Conservation (phyloP, 768 basidiomycete species). For the Lentinula detonsa region DNA sequence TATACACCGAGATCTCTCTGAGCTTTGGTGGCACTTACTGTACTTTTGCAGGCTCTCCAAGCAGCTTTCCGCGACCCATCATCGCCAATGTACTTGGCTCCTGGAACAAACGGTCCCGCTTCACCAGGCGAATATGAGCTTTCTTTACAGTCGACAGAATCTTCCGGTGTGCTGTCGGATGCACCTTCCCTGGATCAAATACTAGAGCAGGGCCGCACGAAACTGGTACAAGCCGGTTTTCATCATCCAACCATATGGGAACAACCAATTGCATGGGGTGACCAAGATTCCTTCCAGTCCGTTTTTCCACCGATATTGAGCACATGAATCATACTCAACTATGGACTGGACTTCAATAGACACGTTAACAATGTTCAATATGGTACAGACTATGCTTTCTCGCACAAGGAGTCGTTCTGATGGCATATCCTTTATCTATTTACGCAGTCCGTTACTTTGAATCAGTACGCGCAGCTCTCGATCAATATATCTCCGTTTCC, state of each 20-base stretch:
- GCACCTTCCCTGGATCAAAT: not conserved
- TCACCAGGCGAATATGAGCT: constrained; percentile 42
- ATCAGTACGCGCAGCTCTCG: constrained; percentile 36
- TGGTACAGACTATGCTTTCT: constrained; percentile 30
- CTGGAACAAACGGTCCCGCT: constrained; percentile 52
- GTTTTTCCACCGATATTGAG: constrained; percentile 17
- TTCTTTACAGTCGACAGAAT: constrained; percentile 8
- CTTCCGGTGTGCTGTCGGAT: not conserved
- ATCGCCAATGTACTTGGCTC: constrained; percentile 61
- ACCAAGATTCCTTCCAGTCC: constrained; percentile 74
- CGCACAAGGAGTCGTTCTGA: not conserved
- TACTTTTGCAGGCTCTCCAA: constrained; percentile 46
- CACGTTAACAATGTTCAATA: constrained; percentile 79
- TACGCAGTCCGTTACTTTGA: constrained; percentile 63
- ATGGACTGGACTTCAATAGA: constrained; percentile 27
- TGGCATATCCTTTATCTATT: not conserved
- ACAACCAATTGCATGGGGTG: constrained; percentile 74
- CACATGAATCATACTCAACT: not conserved
- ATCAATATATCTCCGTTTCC: not conserved
- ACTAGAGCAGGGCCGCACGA: constrained; percentile 31
- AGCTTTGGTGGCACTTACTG: too few species aligned
- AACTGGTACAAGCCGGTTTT: constrained; percentile 43
- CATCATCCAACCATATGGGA: constrained; percentile 71
- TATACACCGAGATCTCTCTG: not conserved
- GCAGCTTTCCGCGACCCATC: constrained; percentile 56